Conservation (phyloP, 768 basidiomycete species). For the Tylopilus vinaceipallidus region DNA sequence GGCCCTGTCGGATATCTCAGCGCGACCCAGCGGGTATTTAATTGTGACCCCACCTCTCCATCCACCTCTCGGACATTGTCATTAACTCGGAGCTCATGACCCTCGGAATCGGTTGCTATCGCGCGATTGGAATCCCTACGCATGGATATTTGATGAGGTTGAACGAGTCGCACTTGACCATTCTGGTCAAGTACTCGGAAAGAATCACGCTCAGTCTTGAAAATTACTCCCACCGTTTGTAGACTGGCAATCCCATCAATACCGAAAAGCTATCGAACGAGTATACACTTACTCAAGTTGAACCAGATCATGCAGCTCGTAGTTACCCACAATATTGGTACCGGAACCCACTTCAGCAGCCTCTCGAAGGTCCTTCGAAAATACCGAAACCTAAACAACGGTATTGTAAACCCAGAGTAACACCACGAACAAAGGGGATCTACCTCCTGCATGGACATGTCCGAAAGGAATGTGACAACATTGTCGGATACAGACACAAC, state of each 20-base stretch:
- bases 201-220: slow-evolving; percentile 93
- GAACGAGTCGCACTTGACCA: slow-evolving; percentile 82
- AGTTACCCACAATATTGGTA: slow-evolving; percentile 86
- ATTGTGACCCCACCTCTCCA: slow-evolving; percentile 63
- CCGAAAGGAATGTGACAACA: slow-evolving; percentile 94
- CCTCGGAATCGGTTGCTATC: slow-evolving; percentile 87
- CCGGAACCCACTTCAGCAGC: slow-evolving; percentile 96
- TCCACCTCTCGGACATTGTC: slow-evolving; percentile 93
- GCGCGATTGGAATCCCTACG: slow-evolving; percentile 77
- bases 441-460: slow-evolving; percentile 96
- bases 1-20: slow-evolving; percentile 43
- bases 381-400: slow-evolving; percentile 78
- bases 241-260: slow-evolving; percentile 46
- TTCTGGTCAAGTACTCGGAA: slow-evolving; percentile 97
- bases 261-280: background rate
- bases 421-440: slow-evolving; percentile 6
- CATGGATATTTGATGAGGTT: slow-evolving; percentile 94
- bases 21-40: background rate
- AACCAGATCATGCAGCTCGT: slow-evolving; percentile 94
- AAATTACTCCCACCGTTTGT: slow-evolving; percentile 95
- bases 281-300: slow-evolving; percentile 80
- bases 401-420: slow-evolving; percentile 3
- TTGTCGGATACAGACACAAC: slow-evolving; percentile 91
- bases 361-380: slow-evolving; percentile 94
- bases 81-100: slow-evolving; percentile 79